These are phyloP conservation scores for Penicillium palitans DNA, from an alignment of 2,329 filamentous ascomycete species.

Conservation along the genomic window DNA sequence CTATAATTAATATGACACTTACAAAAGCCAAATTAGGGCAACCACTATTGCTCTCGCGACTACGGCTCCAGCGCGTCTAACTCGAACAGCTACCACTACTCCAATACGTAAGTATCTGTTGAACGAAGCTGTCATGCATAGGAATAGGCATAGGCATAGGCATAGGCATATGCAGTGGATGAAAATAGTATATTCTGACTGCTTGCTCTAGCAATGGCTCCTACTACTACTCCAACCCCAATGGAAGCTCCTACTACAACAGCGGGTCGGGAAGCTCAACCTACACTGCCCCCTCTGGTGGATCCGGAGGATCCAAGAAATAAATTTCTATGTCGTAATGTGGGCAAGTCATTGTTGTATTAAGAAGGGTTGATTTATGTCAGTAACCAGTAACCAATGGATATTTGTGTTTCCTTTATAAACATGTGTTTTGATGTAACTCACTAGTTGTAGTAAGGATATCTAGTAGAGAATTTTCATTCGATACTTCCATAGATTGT, in stretches of 20 bases:
- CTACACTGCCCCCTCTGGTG: slow-evolving; percentile 56
- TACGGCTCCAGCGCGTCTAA: slow-evolving; percentile 59
- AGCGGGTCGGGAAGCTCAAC: slow-evolving; percentile 57
- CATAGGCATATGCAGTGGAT: neutral
- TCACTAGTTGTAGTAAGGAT: neutral
- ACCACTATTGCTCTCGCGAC: slow-evolving; percentile 66
- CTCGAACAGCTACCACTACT: slow-evolving; percentile 62
- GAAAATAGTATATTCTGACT: neutral
- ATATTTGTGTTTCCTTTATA: neutral
- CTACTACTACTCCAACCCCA: slow-evolving; percentile 72
- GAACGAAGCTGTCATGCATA: neutral
- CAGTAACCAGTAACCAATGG: neutral
- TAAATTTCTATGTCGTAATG: neutral
- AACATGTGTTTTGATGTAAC: neutral
- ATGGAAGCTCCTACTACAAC: slow-evolving; percentile 70
- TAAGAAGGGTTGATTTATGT: neutral
- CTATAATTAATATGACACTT: neutral
- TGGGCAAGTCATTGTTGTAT: neutral
- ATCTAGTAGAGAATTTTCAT: neutral
- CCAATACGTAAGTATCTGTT: slow-evolving; percentile 54
- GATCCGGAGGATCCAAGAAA: slow-evolving; percentile 12
- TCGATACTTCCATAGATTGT: neutral
- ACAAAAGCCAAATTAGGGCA: slow-evolving; percentile 52
- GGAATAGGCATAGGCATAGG: no score
- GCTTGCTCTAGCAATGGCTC: slow-evolving; percentile 56